These are phyloP conservation scores for Balamuthia mandrillaris DNA, from an alignment of 208 protist species.

Conservation along the genomic window DNA sequence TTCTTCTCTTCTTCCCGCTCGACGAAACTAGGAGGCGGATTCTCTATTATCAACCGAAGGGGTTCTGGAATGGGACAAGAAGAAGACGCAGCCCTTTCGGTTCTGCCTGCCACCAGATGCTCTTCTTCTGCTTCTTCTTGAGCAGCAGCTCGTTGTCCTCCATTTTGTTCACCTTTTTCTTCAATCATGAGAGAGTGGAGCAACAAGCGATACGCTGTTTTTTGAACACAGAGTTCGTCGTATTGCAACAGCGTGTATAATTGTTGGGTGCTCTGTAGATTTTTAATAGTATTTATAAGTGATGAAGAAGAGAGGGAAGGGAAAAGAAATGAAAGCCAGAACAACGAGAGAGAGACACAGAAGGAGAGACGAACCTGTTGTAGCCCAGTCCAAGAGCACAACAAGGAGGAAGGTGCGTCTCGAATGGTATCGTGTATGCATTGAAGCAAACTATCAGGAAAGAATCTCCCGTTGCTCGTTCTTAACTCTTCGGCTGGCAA, in stretches of 20 bases:
- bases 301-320: background rate
- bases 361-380: background rate
- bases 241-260: background rate
- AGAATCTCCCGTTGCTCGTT: too few relatives aligned
- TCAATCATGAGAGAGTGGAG: constrained; percentile 23
- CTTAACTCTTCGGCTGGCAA: too few relatives aligned
- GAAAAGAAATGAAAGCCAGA: background rate
- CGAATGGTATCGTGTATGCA: too few relatives aligned
- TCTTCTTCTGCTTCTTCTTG: background rate
- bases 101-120: background rate
- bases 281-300: background rate
- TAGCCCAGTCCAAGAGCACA: too few relatives aligned
- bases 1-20: too few relatives aligned
- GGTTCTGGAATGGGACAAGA: background rate
- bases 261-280: too few relatives aligned
- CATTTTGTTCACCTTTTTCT: background rate
- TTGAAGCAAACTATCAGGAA: too few relatives aligned
- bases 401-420: too few relatives aligned
- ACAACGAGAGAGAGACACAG: background rate
- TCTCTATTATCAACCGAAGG: constrained; percentile 2
- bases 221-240: constrained; percentile 8
- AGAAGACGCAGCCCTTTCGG: too few relatives aligned
- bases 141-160: constrained; percentile 9
- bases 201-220: constrained; percentile 36
- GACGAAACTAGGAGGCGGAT: background rate